A percentile compares a stretch with the other conserved stretches of the same genome.
phyloP scores from a whole-genome alignment of 352 stramenopile species.

The Phytophthora fragariaefolia region DNA sequence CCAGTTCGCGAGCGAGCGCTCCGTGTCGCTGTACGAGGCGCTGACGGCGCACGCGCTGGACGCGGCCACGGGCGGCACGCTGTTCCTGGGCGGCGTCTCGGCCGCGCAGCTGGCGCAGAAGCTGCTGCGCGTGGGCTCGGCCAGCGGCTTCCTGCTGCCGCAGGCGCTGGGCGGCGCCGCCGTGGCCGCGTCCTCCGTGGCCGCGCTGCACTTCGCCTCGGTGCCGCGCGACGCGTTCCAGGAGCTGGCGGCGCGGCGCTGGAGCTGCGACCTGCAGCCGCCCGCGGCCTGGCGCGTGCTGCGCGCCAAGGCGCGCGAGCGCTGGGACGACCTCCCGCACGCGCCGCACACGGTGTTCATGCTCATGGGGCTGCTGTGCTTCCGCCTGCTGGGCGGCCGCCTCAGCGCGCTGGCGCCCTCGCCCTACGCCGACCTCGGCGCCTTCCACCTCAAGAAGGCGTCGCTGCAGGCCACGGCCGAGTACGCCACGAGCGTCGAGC shows the following conservation, averaged over 20 bases:
- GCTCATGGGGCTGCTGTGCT: constrained; percentile 77
- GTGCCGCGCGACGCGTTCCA: constrained; percentile 54
- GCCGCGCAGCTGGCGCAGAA: constrained; percentile 57
- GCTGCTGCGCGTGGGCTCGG: constrained; percentile 48
- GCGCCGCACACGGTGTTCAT: constrained; percentile 72
- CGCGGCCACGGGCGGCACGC: constrained; percentile 49
- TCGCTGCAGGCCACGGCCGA: constrained; percentile 77
- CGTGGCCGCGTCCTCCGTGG: constrained; percentile 55
- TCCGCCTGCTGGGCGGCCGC: constrained; percentile 76
- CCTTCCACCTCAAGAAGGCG: constrained; percentile 80
- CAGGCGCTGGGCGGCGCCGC: constrained; percentile 45
- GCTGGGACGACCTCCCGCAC: constrained; percentile 46
- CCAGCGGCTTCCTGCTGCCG: constrained; percentile 52
- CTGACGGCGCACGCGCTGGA: constrained; percentile 51
- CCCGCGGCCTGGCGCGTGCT: constrained; percentile 33
- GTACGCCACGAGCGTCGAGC: constrained; percentile 70
- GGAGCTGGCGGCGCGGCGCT: constrained; percentile 29
- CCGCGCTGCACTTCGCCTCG: constrained; percentile 58
- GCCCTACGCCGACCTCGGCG: constrained; percentile 74
- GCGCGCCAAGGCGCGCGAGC: constrained; percentile 39
- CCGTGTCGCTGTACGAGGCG: constrained; percentile 49
- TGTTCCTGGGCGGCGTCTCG: constrained; percentile 61
- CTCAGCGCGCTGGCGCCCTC: constrained; percentile 79
- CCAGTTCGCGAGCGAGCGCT: constrained; percentile 50
- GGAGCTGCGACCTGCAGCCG: constrained; percentile 33